Evolutionary conservation across 2,329 filamentous ascomycete species (phyloP).

Genomic region (Huntiella savannae): DNA sequence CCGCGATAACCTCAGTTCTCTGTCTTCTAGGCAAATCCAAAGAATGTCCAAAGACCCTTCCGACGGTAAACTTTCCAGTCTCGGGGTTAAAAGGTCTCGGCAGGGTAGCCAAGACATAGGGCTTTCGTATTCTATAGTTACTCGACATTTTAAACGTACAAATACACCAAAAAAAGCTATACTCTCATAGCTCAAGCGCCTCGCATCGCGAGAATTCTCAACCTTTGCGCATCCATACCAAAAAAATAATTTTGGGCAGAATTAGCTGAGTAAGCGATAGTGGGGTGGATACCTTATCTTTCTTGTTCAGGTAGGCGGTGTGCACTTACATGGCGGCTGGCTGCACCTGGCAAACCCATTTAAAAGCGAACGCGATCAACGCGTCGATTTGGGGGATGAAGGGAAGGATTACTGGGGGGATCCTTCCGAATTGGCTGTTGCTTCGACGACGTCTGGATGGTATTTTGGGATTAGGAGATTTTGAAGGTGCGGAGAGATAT

Average conservation of each 20-base stretch:
- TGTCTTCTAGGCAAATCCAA: conserved; percentile 40
- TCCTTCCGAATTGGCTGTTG: neutral
- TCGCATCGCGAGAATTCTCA: neutral
- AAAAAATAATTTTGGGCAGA: conserved; percentile 11
- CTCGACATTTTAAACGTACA: conserved; percentile 28
- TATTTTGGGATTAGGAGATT: too few relatives aligned
- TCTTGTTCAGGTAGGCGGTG: conserved; percentile 2
- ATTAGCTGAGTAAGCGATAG: conserved; percentile 9
- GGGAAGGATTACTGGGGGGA: neutral
- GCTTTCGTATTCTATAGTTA: conserved; percentile 42
- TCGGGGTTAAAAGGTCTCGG: conserved; percentile 35
- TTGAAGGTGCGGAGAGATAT: too few relatives aligned
- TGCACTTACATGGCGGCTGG: neutral
- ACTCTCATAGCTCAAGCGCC: neutral
- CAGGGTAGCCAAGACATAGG: conserved; percentile 42
- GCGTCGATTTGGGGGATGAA: neutral
- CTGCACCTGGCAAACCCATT: conserved; percentile 3
- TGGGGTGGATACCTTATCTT: neutral
- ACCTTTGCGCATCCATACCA: neutral
- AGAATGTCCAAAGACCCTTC: conserved; percentile 41
- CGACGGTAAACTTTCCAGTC: conserved; percentile 31
- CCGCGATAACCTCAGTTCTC: conserved; percentile 42
- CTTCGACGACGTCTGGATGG: too few relatives aligned
- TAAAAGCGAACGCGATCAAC: conserved; percentile 3
- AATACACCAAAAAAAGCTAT: neutral